phyloP scores from a whole-genome alignment of 2,329 filamentous ascomycete species.

The Colletotrichum paranaense region DNA sequence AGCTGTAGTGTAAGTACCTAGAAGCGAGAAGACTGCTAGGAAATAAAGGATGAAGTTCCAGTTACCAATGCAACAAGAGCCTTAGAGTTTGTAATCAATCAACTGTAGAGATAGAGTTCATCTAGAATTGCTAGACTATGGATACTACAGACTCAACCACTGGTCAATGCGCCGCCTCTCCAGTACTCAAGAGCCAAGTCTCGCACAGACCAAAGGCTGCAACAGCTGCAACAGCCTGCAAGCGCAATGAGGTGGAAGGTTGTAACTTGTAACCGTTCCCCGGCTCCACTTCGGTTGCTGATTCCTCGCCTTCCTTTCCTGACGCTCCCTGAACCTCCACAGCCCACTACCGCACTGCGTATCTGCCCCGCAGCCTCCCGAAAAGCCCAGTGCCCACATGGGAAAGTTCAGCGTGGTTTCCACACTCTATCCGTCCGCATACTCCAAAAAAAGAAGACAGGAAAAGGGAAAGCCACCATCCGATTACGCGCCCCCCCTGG shows the following conservation, averaged over 20 bases:
- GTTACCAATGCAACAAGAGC: background rate
- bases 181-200: background rate
- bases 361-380: constrained; percentile 4
- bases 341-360: background rate
- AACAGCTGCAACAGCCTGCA: background rate
- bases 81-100: background rate
- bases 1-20: background rate
- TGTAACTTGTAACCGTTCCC: background rate
- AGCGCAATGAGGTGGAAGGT: background rate
- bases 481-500: background rate
- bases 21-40: too few species aligned
- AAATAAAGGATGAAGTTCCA: background rate
- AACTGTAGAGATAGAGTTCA: background rate
- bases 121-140: background rate
- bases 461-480: background rate
- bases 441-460: background rate
- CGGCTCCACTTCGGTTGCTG: background rate
- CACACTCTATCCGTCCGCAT: too few species aligned
- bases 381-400: background rate
- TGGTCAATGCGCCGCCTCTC: background rate
- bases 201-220: constrained; percentile 2
- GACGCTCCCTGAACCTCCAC: background rate
- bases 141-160: background rate
- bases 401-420: background rate
- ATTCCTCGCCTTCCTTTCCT: background rate